Base-by-base conservation (phyloP, 371 early-diverging fungal genomes). In the Lichtheimia ramosa region DNA sequence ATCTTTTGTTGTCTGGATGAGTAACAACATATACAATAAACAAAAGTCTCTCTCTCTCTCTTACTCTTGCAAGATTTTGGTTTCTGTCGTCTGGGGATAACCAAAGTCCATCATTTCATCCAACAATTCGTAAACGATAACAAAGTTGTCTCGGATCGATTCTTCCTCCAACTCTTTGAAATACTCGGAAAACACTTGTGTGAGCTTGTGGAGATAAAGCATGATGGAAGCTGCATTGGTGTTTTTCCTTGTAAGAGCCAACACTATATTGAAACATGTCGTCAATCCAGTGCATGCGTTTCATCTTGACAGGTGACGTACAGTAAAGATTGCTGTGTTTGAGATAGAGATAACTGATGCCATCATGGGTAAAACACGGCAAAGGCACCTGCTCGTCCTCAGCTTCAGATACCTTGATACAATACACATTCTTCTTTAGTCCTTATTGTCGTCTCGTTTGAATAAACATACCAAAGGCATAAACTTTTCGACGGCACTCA, bases 61-160 rank as follows among this genome's bases (percentile, higher is more conserved):
- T 53, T 70, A 89, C 90, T 96, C 96, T 80, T 96, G 91, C 56
- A 99, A 79, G 59, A 97, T 96, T 81, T 97, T 96, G 25, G 94
- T 88, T 73, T 99, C 98, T 6, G 98, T 98, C 3, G 96, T 96
- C 70, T 99, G 99, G 28, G 99, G 98, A 73, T 96, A 94, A 21
- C 99, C 99, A 71, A 96, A 99, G 74, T 99, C 99, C 97, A 97
- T 96, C 96, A 99, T 99, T 74, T 99, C 99, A 77, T 99, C 99
- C 71, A 99, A 76, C 28, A 99, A 80, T 78, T 99, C 99, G 72
- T 99, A 99, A 5, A 95, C 90, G 21, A 89, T 90, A 10, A 90
- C 89, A 87, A 95, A 95, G 75, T 95, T 92, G 61, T 96, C 95
- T 79, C 92, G 93, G 53, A 96, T 85, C 15, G 96, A 94, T 69